A percentile compares a stretch with the other conserved stretches of the same genome.
Evolutionary conservation across 176 grass and related monocot species (phyloP).

Genomic region (Phoenix roebelenii): DNA sequence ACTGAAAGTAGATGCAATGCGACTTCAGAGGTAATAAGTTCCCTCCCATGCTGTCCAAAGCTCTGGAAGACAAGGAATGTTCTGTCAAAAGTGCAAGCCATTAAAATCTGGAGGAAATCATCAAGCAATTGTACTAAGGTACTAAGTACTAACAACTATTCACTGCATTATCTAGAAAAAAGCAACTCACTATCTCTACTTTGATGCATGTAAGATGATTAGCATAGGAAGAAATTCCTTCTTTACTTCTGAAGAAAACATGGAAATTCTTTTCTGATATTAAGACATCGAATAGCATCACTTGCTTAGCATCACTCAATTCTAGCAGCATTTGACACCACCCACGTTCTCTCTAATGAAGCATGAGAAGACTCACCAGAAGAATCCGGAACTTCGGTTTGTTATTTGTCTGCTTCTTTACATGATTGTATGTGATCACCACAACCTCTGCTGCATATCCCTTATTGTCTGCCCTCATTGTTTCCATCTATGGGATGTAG

Average conservation of each 20-base stretch:
- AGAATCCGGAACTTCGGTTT: conserved; percentile 64
- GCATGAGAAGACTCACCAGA: conserved; percentile 51
- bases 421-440: conserved; percentile 66
- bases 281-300: no score
- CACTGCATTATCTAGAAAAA: no score
- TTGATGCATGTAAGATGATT: no score
- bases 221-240: no score
- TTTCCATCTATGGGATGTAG: conserved; percentile 58
- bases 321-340: no score
- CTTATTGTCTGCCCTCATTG: conserved; percentile 44
- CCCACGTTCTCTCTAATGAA: no score
- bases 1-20: conserved; percentile 68
- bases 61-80: conserved; percentile 99
- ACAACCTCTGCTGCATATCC: conserved; percentile 68
- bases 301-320: no score
- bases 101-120: conserved; percentile 25
- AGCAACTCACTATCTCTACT: no score
- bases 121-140: conserved; percentile 38
- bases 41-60: conserved; percentile 98
- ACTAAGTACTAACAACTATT: not conserved
- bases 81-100: conserved; percentile 74
- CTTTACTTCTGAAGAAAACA: no score
- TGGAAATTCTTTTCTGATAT: no score
- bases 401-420: conserved; percentile 28
- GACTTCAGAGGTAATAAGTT: conserved; percentile 95